These are phyloP conservation scores for Triticum urartu DNA, from an alignment of 176 grass and related monocot genomes.

Conservation along the genomic window DNA sequence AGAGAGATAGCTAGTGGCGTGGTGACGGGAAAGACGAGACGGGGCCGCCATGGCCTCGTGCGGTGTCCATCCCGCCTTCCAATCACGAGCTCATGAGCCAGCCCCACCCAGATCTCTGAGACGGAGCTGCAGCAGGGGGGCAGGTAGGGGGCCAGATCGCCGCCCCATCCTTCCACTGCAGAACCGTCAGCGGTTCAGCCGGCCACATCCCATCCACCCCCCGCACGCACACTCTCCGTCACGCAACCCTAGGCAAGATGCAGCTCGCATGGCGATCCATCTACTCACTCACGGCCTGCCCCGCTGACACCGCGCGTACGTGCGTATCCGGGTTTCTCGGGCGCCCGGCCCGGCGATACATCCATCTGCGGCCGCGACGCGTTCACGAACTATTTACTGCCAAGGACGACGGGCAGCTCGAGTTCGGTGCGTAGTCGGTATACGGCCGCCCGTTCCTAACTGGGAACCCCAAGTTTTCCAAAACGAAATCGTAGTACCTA, in stretches of 20 bases:
- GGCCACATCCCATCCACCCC: conserved; percentile 21
- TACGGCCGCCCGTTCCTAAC: neutral
- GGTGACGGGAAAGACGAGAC: conserved; percentile 3
- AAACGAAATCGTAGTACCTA: neutral
- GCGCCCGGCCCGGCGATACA: neutral
- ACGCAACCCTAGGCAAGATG: conserved; percentile 40
- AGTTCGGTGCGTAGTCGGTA: conserved; percentile 36
- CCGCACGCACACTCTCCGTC: neutral
- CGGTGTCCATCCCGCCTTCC: neutral
- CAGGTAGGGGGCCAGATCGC: conserved; percentile 51
- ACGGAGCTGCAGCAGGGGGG: conserved; percentile 27
- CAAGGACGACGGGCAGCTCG: neutral
- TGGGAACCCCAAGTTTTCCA: conserved; percentile 5
- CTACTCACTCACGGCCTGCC: neutral
- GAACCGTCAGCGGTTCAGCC: conserved; percentile 29
- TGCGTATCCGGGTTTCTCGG: conserved; percentile 31
- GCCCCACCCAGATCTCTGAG: conserved; percentile 18
- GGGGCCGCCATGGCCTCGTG: neutral
- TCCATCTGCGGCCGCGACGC: neutral
- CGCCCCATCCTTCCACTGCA: conserved; percentile 20
- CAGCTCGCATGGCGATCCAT: conserved; percentile 28
- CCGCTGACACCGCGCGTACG: conserved; percentile 25
- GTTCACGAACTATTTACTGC: conserved; percentile 25
- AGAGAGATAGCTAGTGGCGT: neutral
- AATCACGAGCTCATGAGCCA: conserved; percentile 42